Conservation (phyloP, 1,284 basidiomycete species). For the Calocybe gambosa region DNA sequence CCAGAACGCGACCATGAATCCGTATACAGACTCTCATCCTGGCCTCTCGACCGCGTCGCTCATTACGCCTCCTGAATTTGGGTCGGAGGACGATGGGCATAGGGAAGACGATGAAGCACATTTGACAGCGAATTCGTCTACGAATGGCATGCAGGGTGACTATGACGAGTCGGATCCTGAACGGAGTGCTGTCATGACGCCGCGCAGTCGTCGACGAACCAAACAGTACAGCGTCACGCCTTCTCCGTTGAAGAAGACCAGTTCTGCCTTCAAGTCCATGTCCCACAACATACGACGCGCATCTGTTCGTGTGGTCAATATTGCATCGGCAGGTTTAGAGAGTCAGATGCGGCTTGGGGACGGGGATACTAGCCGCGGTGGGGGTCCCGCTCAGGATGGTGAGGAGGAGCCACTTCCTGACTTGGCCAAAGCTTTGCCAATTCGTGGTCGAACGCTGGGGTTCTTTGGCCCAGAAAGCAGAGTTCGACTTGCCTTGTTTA, state of each 20-base stretch:
- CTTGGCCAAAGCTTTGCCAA: slow-evolving; percentile 39
- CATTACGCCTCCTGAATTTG: slow-evolving; percentile 35
- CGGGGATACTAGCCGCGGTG: slow-evolving; percentile 20
- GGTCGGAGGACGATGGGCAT: slow-evolving; percentile 34
- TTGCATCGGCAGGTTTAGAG: slow-evolving; percentile 60
- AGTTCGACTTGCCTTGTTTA: slow-evolving; percentile 58
- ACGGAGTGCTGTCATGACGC: slow-evolving; percentile 29
- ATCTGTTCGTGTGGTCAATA: slow-evolving; percentile 79
- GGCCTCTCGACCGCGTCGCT: slow-evolving; percentile 49
- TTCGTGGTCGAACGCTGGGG: slow-evolving; percentile 80
- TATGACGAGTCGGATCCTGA: slow-evolving; percentile 35
- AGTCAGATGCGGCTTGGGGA: slow-evolving; percentile 53
- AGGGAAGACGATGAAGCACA: slow-evolving; percentile 51
- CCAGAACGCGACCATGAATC: slow-evolving; percentile 21
- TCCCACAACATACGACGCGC: slow-evolving; percentile 60
- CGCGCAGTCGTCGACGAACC: slow-evolving; percentile 37
- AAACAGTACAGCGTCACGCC: slow-evolving; percentile 45
- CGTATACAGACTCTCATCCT: slow-evolving; percentile 35
- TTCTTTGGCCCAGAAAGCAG: slow-evolving; percentile 67
- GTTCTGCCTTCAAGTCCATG: slow-evolving; percentile 50
- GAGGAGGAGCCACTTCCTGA: slow-evolving; percentile 34
- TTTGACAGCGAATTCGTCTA: slow-evolving; percentile 47
- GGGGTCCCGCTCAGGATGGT: slow-evolving; percentile 15
- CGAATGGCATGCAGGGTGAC: slow-evolving; percentile 24
- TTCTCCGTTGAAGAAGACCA: slow-evolving; percentile 54